A percentile compares a stretch with the other conserved stretches of the same genome.
Evolutionary conservation across 2,329 filamentous ascomycete species (phyloP).

Genomic region (Xylaria multiplex): DNA sequence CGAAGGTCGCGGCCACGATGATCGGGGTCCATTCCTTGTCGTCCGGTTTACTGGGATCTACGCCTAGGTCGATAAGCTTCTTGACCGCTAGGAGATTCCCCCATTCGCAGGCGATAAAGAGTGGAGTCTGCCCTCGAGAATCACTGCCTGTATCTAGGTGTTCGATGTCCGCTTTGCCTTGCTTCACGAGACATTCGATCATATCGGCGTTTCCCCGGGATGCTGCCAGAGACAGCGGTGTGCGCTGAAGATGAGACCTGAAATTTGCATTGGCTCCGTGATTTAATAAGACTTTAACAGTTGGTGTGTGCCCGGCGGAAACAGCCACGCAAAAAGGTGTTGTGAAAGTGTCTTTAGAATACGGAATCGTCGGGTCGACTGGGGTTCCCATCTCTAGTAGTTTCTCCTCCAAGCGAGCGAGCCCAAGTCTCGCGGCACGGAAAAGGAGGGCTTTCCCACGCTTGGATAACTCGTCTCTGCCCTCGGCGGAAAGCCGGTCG

Average conservation of each 20-base stretch:
- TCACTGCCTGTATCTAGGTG: not conserved
- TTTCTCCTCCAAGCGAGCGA: conserved; percentile 1
- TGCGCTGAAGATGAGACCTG: conserved; percentile 6
- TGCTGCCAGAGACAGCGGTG: conserved; percentile 5
- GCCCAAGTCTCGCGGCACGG: conserved; percentile 11
- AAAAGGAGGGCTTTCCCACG: conserved; percentile 8
- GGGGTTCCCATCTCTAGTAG: conserved; percentile 10
- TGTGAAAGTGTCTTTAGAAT: not conserved
- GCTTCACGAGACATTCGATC: conserved; percentile 7
- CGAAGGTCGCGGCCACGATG: conserved; percentile 3
- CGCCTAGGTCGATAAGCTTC: conserved; percentile 16
- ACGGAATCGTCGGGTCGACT: conserved; percentile 12
- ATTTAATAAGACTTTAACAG: conserved; percentile 7
- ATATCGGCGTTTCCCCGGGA: conserved; percentile 10
- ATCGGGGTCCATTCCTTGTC: conserved; percentile 1
- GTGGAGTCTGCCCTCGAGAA: not conserved
- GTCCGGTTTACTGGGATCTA: not conserved
- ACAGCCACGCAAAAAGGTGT: conserved; percentile 13
- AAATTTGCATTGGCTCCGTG: conserved; percentile 12
- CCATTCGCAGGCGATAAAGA: conserved; percentile 11
- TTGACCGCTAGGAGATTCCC: conserved; percentile 1
- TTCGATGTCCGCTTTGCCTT: conserved; percentile 5
- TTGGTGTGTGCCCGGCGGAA: not conserved
- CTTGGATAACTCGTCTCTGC: not conserved
- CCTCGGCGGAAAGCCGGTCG: conserved; percentile 3